phyloP scores from a whole-genome alignment of 306 rosid species.

The Alnus glutinosa region DNA sequence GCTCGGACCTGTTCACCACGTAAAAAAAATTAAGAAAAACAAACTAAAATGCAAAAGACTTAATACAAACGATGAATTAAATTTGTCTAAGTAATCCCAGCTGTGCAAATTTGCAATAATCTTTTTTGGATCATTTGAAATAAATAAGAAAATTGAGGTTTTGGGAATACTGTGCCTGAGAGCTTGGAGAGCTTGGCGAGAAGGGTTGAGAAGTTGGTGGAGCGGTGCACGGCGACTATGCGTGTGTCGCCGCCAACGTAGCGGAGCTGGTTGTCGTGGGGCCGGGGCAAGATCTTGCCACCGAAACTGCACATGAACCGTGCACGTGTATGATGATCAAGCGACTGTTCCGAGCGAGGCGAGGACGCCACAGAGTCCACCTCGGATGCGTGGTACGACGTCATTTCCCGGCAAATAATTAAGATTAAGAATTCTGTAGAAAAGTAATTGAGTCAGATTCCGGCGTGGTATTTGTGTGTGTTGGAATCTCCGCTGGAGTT shows the following conservation, averaged over 20 bases:
- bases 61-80: too few species aligned
- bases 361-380: slow-evolving; percentile 71
- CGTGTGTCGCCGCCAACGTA: slow-evolving; percentile 97
- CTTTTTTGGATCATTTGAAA: too few species aligned
- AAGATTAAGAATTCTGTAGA: not conserved
- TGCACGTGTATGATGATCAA: slow-evolving; percentile 50
- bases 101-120: too few species aligned
- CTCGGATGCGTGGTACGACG: slow-evolving; percentile 53
- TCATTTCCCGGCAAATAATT: slow-evolving; percentile 36
- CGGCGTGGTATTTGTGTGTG: not conserved
- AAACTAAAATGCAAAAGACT: too few species aligned
- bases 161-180: slow-evolving; percentile 44
- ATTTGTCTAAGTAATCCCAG: too few species aligned
- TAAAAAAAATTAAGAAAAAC: not conserved
- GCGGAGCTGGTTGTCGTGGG: slow-evolving; percentile 90
- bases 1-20: slow-evolving; percentile 50
- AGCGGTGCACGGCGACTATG: slow-evolving; percentile 72
- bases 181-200: slow-evolving; percentile 75
- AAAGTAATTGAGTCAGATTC: not conserved
- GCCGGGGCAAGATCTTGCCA: slow-evolving; percentile 88
- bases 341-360: slow-evolving; percentile 64
- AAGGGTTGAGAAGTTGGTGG: slow-evolving; percentile 62
- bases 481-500: not conserved
- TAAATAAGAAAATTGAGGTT: too few species aligned
- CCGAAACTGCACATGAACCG: slow-evolving; percentile 99